These are phyloP conservation scores for Ustilago lituana DNA, from an alignment of 1,284 basidiomycete species.

Conservation along the genomic window DNA sequence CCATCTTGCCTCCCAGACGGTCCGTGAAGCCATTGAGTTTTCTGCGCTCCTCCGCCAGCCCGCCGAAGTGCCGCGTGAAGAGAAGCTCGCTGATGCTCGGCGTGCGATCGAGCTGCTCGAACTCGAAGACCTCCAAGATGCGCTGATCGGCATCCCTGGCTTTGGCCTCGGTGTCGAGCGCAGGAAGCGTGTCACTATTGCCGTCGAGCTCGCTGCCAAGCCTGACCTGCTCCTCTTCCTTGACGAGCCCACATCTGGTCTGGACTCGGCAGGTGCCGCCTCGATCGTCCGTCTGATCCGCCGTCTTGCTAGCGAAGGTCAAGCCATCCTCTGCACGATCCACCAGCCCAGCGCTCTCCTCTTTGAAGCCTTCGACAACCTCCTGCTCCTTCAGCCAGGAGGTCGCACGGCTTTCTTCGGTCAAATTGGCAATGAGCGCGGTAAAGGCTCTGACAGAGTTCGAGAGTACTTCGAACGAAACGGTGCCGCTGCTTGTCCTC, in stretches of 20 bases:
- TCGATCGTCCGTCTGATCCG: constrained; percentile 57
- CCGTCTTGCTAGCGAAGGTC: constrained; percentile 50
- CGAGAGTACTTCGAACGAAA: constrained; percentile 57
- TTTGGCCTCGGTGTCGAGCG: constrained; percentile 56
- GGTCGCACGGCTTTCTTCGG: constrained; percentile 54
- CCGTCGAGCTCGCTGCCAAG: constrained; percentile 60
- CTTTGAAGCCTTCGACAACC: constrained; percentile 58
- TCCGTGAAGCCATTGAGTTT: constrained; percentile 59
- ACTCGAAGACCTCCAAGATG: constrained; percentile 49
- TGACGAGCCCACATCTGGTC: constrained; percentile 61
- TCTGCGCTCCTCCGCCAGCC: constrained; percentile 59
- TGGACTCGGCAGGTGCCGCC: constrained; percentile 53
- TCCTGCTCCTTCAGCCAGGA: constrained; percentile 52
- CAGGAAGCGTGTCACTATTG: constrained; percentile 60
- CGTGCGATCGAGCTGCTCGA: constrained; percentile 55
- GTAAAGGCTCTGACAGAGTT: constrained; percentile 35
- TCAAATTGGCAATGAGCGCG: constrained; percentile 44
- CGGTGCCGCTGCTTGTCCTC: constrained; percentile 50
- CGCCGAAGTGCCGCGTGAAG: constrained; percentile 34
- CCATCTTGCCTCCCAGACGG: constrained; percentile 54
- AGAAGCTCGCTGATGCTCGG: constrained; percentile 53
- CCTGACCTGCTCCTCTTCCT: constrained; percentile 61
- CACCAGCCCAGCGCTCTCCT: constrained; percentile 58
- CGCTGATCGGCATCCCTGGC: constrained; percentile 55
- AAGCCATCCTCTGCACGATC: constrained; percentile 61